Evolutionary conservation across 2,329 filamentous ascomycete species (phyloP).

Genomic region (Calonectria leucothoes): DNA sequence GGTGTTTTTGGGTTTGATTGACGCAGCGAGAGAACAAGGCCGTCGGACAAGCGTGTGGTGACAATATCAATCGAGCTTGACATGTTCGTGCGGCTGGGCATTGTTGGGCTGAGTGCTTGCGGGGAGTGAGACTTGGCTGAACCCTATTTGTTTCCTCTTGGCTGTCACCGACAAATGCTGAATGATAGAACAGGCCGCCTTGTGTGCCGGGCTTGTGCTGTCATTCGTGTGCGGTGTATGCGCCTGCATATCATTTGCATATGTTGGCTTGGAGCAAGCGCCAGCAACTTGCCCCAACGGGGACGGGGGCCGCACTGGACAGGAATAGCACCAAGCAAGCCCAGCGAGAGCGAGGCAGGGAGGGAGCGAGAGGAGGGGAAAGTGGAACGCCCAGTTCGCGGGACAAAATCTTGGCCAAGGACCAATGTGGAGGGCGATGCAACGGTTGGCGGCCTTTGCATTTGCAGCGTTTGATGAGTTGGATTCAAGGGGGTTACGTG

Average conservation of each 20-base stretch:
- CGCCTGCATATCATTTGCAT: slow-evolving; percentile 29
- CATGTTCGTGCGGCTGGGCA: slow-evolving; percentile 1
- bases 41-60: not conserved
- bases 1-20: not conserved
- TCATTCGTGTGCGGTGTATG: slow-evolving; percentile 16
- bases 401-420: not conserved
- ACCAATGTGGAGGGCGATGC: not conserved
- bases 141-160: not conserved
- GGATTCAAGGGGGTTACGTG: not conserved
- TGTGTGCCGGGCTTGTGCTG: slow-evolving; percentile 9
- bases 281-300: not conserved
- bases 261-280: slow-evolving; percentile 14
- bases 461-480: slow-evolving; percentile 10
- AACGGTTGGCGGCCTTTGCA: not conserved
- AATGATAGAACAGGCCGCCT: not conserved
- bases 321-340: slow-evolving; percentile 4
- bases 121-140: slow-evolving; percentile 15
- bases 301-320: slow-evolving; percentile 1
- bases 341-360: not conserved
- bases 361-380: not conserved
- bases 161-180: not conserved
- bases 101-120: slow-evolving; percentile 3
- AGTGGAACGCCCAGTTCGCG: not conserved
- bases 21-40: not conserved
- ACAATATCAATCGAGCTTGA: not conserved